Percentiles rank a stretch among this genome's conserved stretches.
Conservation (phyloP, 371 early-diverging fungal genomes). For the Capillidium heterosporum region DNA sequence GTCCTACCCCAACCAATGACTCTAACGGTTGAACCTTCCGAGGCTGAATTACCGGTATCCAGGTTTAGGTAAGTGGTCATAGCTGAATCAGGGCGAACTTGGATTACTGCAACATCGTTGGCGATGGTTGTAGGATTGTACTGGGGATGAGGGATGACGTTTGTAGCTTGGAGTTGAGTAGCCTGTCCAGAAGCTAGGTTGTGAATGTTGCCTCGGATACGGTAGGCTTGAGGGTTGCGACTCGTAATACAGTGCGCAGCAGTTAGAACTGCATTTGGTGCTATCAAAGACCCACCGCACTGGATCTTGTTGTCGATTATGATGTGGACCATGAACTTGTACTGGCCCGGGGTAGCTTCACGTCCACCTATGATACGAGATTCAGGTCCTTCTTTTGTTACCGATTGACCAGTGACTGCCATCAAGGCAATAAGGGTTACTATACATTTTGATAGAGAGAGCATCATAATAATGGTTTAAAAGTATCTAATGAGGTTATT, state of each 20-base stretch:
- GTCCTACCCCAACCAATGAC: neutral
- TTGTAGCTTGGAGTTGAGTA: neutral
- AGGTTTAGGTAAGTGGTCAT: neutral
- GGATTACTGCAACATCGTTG: constrained; percentile 1
- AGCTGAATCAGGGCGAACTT: neutral
- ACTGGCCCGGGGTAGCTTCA: neutral
- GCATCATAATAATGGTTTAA: too few species aligned
- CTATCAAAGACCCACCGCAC: constrained; percentile 1
- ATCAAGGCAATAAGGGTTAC: too few species aligned
- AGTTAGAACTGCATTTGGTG: neutral
- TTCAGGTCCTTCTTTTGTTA: neutral
- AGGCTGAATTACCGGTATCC: neutral
- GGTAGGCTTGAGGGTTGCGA: neutral
- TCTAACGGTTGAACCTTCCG: neutral
- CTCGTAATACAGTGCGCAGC: constrained; percentile 1
- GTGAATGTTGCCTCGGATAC: neutral
- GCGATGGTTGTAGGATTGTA: neutral
- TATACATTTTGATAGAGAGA: too few species aligned
- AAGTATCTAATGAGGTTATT: too few species aligned
- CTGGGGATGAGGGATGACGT: neutral
- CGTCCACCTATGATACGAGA: neutral
- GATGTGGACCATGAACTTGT: neutral
- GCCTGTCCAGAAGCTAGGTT: neutral
- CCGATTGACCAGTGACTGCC: too few species aligned
- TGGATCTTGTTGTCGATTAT: neutral